Evolutionary conservation across 2,329 filamentous ascomycete species (phyloP), one percentile per base, ranked within the genome.

Genomic region (Epicoccum sorghinum): DNA sequence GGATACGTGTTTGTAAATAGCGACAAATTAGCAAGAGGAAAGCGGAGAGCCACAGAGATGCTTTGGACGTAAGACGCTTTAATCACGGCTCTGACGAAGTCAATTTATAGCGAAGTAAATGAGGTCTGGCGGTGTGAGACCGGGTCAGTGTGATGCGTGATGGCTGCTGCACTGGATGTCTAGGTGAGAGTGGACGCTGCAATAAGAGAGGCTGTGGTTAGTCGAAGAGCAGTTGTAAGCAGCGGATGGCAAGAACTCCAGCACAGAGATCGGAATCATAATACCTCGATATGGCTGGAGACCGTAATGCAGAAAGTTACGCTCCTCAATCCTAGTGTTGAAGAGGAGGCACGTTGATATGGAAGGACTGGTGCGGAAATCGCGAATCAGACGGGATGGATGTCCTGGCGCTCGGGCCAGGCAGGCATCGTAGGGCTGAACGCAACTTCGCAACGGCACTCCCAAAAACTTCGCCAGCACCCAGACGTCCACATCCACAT

Each of bases 381-480:
- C 42, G 53, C 48, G 40, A 38, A 50, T 35, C 40, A 36, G 35
- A 55, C 13, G 37, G 32, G 42, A 55, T 22, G 46, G 49, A 22
- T 14, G 1, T 8, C 36, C 12, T 7, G 27, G 9, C 27, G n/a
- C 14, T 32, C 27, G 29, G 48, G 36, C 36, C 44, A 42, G 41
- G 30, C 44, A 42, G 41, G 30, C 42, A 24, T 14, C 33, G 22
- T 42, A 55, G 32, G 52, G 52, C 52, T 55, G 46, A 42, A 50
- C 46, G 36, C 30, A 55, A 46, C 52, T 55, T 55, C 41, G 36
- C 41, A 50, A 52, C 55, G 32, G 32, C 32, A n/a, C 13, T 50
- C 59, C 58, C 62, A 61, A 71, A 72, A 65, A 62, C 57, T 65
- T 60, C 53, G 54, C 56, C 61, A 47, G 57, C 47, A 40, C 24